A percentile compares a stretch with the other conserved stretches of the same genome.
phyloP scores from a whole-genome alignment of 202 grass and related monocot species.

The Hordeum pubiflorum region DNA sequence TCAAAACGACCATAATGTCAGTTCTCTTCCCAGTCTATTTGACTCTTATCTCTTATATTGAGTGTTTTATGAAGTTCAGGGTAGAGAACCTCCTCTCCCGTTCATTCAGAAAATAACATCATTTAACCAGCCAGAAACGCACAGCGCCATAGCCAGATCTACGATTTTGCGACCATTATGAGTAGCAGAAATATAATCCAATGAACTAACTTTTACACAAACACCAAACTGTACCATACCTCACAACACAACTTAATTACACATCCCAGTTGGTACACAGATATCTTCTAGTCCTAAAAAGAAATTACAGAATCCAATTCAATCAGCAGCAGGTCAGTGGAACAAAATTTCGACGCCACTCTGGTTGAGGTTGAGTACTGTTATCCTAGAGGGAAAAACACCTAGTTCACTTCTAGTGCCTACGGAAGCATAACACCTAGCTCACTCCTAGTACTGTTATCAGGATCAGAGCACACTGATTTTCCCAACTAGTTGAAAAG shows the following conservation, averaged over 20 bases:
- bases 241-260: not conserved
- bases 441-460: no score
- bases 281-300: not conserved
- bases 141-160: not conserved
- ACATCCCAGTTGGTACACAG: not conserved
- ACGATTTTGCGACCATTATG: not conserved
- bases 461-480: not conserved
- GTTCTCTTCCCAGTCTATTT: not conserved
- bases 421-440: not conserved
- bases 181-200: slow-evolving; percentile 1
- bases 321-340: not conserved
- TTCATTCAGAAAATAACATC: not conserved
- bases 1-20: not conserved
- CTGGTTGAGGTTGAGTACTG: slow-evolving; percentile 2
- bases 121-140: not conserved
- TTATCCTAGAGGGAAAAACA: not conserved
- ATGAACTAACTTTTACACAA: not conserved
- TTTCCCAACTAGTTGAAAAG: not conserved
- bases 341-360: not conserved
- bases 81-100: not conserved
- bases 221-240: not conserved
- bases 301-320: not conserved
- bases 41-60: not conserved
- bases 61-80: not conserved
- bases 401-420: not conserved